A percentile compares a stretch with the other conserved stretches of the same genome.
Conservation (phyloP, 2,329 filamentous ascomycete species). For the Penicillium sp. region DNA sequence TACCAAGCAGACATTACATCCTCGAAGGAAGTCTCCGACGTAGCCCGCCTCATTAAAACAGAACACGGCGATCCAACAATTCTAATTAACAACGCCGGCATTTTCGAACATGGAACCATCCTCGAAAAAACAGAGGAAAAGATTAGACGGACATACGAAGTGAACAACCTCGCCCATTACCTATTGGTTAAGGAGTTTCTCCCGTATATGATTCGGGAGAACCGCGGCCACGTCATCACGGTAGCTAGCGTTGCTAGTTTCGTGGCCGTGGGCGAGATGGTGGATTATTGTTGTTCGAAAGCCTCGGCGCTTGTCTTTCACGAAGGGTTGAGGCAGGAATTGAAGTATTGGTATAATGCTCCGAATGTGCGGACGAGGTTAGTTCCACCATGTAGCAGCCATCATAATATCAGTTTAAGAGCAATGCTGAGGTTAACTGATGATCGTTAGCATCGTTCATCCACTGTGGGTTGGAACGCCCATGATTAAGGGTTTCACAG, state of each 20-base stretch:
- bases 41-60: constrained; percentile 32
- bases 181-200: constrained; percentile 49
- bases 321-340: constrained; percentile 40
- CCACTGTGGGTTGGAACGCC: constrained; percentile 37
- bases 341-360: constrained; percentile 29
- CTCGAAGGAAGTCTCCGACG: constrained; percentile 10
- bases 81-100: constrained; percentile 48
- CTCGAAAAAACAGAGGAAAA: constrained; percentile 40
- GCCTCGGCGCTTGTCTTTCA: constrained; percentile 51
- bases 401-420: no score
- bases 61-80: constrained; percentile 40
- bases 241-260: constrained; percentile 53
- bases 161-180: constrained; percentile 52
- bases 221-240: constrained; percentile 56
- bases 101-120: constrained; percentile 44
- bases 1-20: constrained; percentile 32
- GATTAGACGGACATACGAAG: constrained; percentile 48
- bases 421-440: no score
- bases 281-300: constrained; percentile 52
- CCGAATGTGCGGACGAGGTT: constrained; percentile 29
- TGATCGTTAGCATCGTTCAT: constrained; percentile 15
- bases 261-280: constrained; percentile 44
- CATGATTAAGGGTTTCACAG: constrained; percentile 33
- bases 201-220: constrained; percentile 46
- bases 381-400: not conserved